phyloP scores from a whole-genome alignment of 192 early-diverging fungal species.

The Umbelopsis sp. region DNA sequence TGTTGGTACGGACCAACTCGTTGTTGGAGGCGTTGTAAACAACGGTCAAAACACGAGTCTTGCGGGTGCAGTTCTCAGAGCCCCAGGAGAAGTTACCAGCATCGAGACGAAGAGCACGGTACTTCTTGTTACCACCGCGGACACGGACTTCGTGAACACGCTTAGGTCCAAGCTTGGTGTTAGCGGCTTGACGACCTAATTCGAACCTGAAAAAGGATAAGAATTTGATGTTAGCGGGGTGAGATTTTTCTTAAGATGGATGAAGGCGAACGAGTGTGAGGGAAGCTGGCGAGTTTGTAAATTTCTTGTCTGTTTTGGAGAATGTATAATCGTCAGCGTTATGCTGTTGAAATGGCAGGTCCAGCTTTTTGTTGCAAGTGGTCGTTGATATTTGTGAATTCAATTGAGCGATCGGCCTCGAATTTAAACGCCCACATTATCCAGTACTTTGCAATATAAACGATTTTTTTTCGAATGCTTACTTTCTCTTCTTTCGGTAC shows the following conservation, averaged over 20 bases:
- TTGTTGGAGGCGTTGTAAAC: constrained; percentile 99
- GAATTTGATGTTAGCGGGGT: background rate
- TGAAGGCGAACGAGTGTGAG: too few species aligned
- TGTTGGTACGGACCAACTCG: constrained; percentile 99
- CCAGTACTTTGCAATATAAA: background rate
- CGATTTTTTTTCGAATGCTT: constrained; percentile 20
- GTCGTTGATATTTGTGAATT: too few species aligned
- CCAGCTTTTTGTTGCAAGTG: too few species aligned
- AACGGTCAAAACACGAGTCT: constrained; percentile 94
- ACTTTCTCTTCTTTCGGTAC: constrained; percentile 99
- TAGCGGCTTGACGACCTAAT: constrained; percentile 97
- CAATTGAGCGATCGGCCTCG: background rate
- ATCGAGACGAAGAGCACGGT: constrained; percentile 96
- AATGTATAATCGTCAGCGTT: too few species aligned
- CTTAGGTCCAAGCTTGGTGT: constrained; percentile 97
- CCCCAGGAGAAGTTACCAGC: constrained; percentile 98
- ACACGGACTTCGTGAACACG: constrained; percentile 95
- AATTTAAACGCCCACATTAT: background rate
- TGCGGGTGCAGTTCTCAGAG: constrained; percentile 92
- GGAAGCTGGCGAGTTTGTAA: too few species aligned
- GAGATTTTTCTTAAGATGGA: too few species aligned
- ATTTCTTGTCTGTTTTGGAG: too few species aligned
- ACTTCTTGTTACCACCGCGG: constrained; percentile 99
- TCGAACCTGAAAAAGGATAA: constrained; percentile 67
- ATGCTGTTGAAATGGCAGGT: too few species aligned